These are phyloP conservation scores for Ensete ventricosum DNA, from an alignment of 176 grass and related monocot genomes.

Conservation along the genomic window DNA sequence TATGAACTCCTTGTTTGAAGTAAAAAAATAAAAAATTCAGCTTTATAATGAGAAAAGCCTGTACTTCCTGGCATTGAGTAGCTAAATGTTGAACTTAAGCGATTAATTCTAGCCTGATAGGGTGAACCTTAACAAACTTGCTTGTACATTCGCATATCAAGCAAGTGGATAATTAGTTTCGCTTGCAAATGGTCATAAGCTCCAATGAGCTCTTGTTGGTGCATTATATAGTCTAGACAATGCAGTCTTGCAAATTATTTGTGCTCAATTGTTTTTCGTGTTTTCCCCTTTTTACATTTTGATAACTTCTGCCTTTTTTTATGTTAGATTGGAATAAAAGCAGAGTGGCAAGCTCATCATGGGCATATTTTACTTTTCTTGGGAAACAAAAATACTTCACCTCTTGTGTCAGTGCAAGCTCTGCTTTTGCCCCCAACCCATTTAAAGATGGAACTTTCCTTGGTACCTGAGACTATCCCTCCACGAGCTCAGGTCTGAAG, in stretches of 20 bases:
- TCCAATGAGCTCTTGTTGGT: background rate
- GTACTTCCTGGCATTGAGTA: background rate
- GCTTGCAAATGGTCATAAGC: background rate
- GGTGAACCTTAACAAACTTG: no score
- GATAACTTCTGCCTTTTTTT: background rate
- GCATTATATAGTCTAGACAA: no score
- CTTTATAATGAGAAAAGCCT: background rate
- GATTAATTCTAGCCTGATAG: no score
- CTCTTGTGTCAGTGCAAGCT: slow-evolving; percentile 53
- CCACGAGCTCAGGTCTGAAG: slow-evolving; percentile 81
- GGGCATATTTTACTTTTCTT: slow-evolving; percentile 85
- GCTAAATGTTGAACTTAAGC: background rate
- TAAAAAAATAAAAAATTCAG: background rate
- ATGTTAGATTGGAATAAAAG: slow-evolving; percentile 89
- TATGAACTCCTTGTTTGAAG: background rate
- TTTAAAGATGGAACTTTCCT: slow-evolving; percentile 77
- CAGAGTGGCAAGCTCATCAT: slow-evolving; percentile 84
- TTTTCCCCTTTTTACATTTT: slow-evolving; percentile 3
- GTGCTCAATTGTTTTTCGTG: background rate
- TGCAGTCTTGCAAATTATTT: background rate
- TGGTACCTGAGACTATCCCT: slow-evolving; percentile 84
- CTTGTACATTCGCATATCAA: background rate
- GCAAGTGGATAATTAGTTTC: background rate
- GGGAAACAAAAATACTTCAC: slow-evolving; percentile 89
- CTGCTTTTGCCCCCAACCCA: slow-evolving; percentile 76